Evolutionary conservation across 768 basidiomycete genomes (phyloP).

Genomic region (Cystobasidium onofrii): DNA sequence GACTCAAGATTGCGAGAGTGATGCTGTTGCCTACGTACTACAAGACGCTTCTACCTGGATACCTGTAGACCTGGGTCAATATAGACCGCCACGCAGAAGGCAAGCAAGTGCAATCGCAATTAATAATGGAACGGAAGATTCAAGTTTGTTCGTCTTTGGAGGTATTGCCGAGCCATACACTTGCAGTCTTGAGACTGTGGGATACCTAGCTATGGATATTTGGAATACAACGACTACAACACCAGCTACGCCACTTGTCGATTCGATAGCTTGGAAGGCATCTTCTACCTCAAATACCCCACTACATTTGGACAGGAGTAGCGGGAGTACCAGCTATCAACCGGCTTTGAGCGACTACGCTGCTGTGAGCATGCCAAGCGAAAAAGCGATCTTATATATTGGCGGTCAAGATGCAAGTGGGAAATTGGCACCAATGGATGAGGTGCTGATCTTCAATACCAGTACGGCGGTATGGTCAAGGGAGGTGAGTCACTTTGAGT

Average conservation of each 20-base stretch:
- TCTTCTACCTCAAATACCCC: not conserved
- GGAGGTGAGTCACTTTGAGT: not conserved
- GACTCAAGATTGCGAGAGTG: conserved; percentile 31
- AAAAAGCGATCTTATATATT: conserved; percentile 26
- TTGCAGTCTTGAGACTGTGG: conserved; percentile 37
- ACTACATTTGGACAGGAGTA: not conserved
- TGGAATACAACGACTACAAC: conserved; percentile 19
- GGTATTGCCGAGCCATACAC: conserved; percentile 40
- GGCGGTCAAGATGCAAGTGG: conserved; percentile 39
- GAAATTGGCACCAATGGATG: conserved; percentile 11
- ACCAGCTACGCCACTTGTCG: conserved; percentile 13
- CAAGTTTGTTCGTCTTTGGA: conserved; percentile 37
- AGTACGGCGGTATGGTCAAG: conserved; percentile 3
- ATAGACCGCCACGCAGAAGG: conserved; percentile 35
- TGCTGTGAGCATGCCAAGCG: conserved; percentile 15
- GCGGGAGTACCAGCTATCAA: not conserved
- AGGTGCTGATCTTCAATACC: conserved; percentile 33
- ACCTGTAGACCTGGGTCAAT: not conserved
- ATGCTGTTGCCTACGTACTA: conserved; percentile 16
- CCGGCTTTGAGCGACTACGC: conserved; percentile 39
- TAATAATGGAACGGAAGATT: conserved; percentile 9
- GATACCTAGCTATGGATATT: conserved; percentile 38
- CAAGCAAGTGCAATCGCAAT: conserved; percentile 35
- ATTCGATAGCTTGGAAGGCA: conserved; percentile 27
- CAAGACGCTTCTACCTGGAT: not conserved